A percentile compares a stretch with the other conserved stretches of the same genome.
These are phyloP conservation scores for Casuarina glauca DNA, from an alignment of 306 rosid genomes.

Conservation along the genomic window DNA sequence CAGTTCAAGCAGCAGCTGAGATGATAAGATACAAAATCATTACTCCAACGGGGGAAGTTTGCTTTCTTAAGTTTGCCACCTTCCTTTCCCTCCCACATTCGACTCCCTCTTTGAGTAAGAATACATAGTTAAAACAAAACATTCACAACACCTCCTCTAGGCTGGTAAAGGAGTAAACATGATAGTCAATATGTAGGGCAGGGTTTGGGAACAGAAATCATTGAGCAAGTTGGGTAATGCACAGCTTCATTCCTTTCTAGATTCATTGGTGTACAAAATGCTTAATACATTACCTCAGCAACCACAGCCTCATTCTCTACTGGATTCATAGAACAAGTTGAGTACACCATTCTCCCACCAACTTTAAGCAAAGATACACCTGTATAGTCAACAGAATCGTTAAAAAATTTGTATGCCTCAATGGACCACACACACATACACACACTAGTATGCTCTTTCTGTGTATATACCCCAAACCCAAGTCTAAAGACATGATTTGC, in stretches of 20 bases:
- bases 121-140: neutral
- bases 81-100: neutral
- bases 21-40: neutral
- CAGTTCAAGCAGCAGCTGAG: neutral
- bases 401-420: constrained; percentile 8
- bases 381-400: constrained; percentile 36
- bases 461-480: neutral
- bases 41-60: neutral
- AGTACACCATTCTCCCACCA: constrained; percentile 97
- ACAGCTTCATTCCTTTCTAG: neutral
- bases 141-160: neutral
- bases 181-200: neutral
- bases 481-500: constrained; percentile 11
- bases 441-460: neutral
- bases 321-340: constrained; percentile 98
- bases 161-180: neutral
- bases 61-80: neutral
- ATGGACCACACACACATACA: neutral
- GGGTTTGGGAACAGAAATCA: constrained; percentile 11
- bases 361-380: constrained; percentile 85
- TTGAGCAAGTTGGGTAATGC: neutral
- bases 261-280: neutral
- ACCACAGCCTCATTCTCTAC: constrained; percentile 97
- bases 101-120: neutral
- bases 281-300: constrained; percentile 66